Conservation (phyloP, 371 early-diverging fungal species). For the Mortierella sp. region DNA sequence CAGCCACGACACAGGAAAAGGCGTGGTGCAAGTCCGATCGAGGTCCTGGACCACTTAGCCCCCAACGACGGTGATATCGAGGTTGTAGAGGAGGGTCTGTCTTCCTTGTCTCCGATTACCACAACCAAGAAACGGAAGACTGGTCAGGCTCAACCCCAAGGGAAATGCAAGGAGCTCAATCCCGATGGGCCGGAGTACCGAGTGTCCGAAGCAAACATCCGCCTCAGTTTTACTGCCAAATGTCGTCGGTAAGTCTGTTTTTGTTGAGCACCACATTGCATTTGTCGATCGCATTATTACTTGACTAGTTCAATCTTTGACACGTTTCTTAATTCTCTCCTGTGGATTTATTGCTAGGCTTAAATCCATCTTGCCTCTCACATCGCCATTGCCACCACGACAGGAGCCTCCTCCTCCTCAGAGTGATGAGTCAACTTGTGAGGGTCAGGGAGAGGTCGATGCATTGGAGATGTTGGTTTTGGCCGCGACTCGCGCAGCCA, state of each 20-base stretch:
- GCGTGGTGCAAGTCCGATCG: conserved; percentile 20
- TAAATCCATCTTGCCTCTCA: neutral
- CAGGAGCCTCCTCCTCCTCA: neutral
- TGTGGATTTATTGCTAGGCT: neutral
- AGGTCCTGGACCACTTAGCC: conserved; percentile 10
- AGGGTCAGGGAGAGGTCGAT: neutral
- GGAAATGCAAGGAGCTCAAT: no score
- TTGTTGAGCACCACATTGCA: neutral
- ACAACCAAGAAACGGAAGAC: conserved; percentile 44
- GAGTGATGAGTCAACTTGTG: neutral
- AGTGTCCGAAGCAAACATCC: conserved; percentile 58
- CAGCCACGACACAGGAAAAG: conserved; percentile 26
- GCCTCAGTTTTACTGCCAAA: conserved; percentile 53
- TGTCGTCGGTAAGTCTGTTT: conserved; percentile 15
- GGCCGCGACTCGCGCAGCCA: neutral
- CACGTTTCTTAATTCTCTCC: neutral
- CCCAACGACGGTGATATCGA: conserved; percentile 58
- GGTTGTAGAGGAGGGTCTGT: conserved; percentile 33
- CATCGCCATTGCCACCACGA: no score
- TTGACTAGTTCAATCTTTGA: neutral
- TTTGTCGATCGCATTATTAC: neutral
- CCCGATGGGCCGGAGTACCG: conserved; percentile 54
- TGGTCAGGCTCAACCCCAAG: no score
- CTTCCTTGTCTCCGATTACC: neutral
- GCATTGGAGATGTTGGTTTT: neutral